phyloP scores from a whole-genome alignment of 2,329 filamentous ascomycete species.

The Apiospora phragmitis region DNA sequence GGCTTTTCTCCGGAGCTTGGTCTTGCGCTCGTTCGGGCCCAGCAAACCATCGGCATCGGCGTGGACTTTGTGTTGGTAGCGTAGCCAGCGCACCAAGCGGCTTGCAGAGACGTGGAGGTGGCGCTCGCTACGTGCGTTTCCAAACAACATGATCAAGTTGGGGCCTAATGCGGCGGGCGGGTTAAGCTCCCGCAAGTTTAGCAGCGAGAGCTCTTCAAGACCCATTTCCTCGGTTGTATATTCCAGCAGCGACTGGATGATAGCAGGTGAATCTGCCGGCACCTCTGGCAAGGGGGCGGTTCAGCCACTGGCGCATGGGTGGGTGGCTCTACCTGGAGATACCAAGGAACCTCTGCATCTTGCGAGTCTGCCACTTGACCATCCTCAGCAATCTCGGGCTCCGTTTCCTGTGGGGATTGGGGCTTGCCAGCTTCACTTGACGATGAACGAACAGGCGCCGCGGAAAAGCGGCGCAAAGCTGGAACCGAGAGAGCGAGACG shows the following conservation, averaged over 20 bases:
- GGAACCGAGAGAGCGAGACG: neutral
- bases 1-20: conserved; percentile 77
- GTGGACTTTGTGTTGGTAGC: conserved; percentile 68
- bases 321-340: conserved; percentile 72
- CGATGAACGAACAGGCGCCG: neutral
- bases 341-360: conserved; percentile 62
- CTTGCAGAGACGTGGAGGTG: conserved; percentile 91
- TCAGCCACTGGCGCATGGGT: conserved; percentile 50
- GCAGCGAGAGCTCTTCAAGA: conserved; percentile 74
- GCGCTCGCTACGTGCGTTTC: conserved; percentile 86
- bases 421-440: neutral
- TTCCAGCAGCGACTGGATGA: conserved; percentile 72
- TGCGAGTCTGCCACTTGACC: neutral
- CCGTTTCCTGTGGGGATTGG: neutral
- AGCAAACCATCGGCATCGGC: conserved; percentile 86
- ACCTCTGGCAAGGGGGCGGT: conserved; percentile 49
- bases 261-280: conserved; percentile 68
- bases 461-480: conserved; percentile 2
- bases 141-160: conserved; percentile 89
- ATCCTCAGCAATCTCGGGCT: neutral
- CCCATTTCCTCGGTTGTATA: conserved; percentile 84
- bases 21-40: conserved; percentile 87
- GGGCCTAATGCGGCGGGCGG: conserved; percentile 85
- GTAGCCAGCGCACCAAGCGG: conserved; percentile 83
- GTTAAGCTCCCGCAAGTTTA: conserved; percentile 83